These are phyloP conservation scores for Quercus phellos DNA, from an alignment of 331 rosid species.

Conservation along the genomic window DNA sequence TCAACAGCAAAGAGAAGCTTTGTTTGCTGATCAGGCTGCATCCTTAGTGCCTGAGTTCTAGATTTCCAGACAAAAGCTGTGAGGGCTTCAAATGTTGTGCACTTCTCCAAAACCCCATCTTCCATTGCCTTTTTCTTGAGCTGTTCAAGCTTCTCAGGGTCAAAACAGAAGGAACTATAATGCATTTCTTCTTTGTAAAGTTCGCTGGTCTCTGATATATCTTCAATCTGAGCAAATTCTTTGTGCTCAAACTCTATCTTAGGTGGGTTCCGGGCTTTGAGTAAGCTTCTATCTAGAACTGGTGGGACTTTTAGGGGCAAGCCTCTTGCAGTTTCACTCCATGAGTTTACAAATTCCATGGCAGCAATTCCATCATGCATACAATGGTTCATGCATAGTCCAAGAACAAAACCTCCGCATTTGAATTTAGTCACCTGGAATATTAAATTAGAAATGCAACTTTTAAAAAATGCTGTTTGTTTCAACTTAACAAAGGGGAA, in stretches of 20 bases:
- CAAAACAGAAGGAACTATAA: constrained; percentile 53
- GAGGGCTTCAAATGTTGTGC: constrained; percentile 66
- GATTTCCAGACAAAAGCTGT: constrained; percentile 83
- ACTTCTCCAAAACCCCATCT: constrained; percentile 49
- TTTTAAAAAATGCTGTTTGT: neutral
- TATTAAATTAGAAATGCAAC: neutral
- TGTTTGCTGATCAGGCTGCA: constrained; percentile 59
- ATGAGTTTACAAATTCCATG: constrained; percentile 76
- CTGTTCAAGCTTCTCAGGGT: constrained; percentile 38
- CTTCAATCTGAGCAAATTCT: constrained; percentile 66
- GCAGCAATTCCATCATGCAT: constrained; percentile 77
- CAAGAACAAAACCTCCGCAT: constrained; percentile 79
- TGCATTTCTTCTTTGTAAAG: constrained; percentile 46
- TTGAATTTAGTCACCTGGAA: constrained; percentile 73
- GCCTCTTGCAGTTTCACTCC: constrained; percentile 74
- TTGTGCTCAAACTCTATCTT: constrained; percentile 47
- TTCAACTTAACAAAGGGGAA: neutral
- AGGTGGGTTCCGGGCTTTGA: constrained; percentile 61
- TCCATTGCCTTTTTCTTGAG: constrained; percentile 57
- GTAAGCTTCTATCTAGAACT: constrained; percentile 58
- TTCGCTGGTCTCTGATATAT: constrained; percentile 42
- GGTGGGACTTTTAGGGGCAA: constrained; percentile 47
- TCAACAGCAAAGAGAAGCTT: constrained; percentile 83
- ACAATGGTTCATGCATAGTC: constrained; percentile 63
- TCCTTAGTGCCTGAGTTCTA: constrained; percentile 51